Percentiles rank a stretch among this genome's conserved stretches.
Evolutionary conservation across 1,284 basidiomycete species (phyloP).

Genomic region (Athelia psychrophila): DNA sequence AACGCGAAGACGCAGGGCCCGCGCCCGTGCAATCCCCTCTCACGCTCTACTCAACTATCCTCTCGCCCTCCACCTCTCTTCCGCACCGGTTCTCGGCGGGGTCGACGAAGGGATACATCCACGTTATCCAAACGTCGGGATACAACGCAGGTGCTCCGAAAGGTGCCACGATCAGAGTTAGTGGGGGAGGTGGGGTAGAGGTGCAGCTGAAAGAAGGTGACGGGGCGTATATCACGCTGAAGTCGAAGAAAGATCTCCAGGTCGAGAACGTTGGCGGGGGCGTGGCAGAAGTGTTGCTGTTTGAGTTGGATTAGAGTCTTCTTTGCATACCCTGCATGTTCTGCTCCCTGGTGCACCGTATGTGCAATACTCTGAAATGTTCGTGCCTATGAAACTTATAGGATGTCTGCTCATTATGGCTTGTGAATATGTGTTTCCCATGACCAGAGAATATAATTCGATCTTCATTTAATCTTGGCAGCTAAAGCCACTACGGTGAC

Average conservation of each 20-base stretch:
- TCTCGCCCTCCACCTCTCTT: conserved; percentile 53
- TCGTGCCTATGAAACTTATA: no score
- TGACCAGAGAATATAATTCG: no score
- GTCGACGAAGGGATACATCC: conserved; percentile 58
- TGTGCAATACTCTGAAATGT: no score
- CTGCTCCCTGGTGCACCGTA: no score
- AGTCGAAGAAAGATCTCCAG: conserved; percentile 33
- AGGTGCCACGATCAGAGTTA: conserved; percentile 49
- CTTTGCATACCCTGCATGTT: no score
- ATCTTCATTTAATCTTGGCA: no score
- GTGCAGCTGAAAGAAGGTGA: conserved; percentile 60
- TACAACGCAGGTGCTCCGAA: conserved; percentile 56
- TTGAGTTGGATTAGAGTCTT: conserved; percentile 63
- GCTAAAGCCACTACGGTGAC: no score
- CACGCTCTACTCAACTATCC: conserved; percentile 63
- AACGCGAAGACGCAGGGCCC: conserved; percentile 68
- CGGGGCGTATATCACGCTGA: conserved; percentile 47
- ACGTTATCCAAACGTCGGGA: conserved; percentile 74
- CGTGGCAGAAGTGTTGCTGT: conserved; percentile 67
- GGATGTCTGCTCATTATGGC: no score
- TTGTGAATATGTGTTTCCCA: no score
- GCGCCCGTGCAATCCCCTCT: conserved; percentile 69
- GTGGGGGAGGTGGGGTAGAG: conserved; percentile 37
- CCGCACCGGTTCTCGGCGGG: conserved; percentile 40
- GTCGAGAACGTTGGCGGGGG: conserved; percentile 59